These are phyloP conservation scores for Leishmania lainsoni DNA, from an alignment of 208 protist genomes.

Conservation along the genomic window DNA sequence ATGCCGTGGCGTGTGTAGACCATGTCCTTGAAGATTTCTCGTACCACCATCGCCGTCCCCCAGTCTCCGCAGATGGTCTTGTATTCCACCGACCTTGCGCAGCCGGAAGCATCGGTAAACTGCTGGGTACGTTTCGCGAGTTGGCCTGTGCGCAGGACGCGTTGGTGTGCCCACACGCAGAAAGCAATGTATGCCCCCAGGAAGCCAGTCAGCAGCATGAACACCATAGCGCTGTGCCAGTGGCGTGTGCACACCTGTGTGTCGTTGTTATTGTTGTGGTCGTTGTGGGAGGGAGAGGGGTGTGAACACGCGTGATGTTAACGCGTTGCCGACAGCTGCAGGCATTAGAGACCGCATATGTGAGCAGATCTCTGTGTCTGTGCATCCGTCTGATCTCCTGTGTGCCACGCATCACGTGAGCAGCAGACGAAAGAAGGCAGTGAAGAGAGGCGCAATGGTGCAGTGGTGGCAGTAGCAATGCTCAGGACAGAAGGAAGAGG, in stretches of 20 bases:
- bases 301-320: background rate
- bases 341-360: background rate
- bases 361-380: background rate
- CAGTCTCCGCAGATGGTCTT: constrained; percentile 33
- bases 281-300: background rate
- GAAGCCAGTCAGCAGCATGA: background rate
- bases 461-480: background rate
- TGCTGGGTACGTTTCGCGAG: constrained; percentile 3
- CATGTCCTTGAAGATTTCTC: constrained; percentile 41
- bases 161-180: constrained; percentile 21
- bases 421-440: background rate
- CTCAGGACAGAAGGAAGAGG: background rate
- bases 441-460: background rate
- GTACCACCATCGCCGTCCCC: constrained; percentile 33
- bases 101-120: background rate
- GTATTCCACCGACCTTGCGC: constrained; percentile 9
- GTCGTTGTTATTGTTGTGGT: too few relatives aligned
- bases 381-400: background rate
- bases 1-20: constrained; percentile 48
- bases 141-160: constrained; percentile 17
- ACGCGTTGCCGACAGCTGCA: background rate
- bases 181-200: constrained; percentile 3
- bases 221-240: constrained; percentile 4
- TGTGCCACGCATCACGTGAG: background rate
- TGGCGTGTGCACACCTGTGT: background rate